A percentile compares a stretch with the other conserved stretches of the same genome.
These are phyloP conservation scores for Zea mays DNA, from an alignment of 176 grass and related monocot genomes.

Conservation along the genomic window DNA sequence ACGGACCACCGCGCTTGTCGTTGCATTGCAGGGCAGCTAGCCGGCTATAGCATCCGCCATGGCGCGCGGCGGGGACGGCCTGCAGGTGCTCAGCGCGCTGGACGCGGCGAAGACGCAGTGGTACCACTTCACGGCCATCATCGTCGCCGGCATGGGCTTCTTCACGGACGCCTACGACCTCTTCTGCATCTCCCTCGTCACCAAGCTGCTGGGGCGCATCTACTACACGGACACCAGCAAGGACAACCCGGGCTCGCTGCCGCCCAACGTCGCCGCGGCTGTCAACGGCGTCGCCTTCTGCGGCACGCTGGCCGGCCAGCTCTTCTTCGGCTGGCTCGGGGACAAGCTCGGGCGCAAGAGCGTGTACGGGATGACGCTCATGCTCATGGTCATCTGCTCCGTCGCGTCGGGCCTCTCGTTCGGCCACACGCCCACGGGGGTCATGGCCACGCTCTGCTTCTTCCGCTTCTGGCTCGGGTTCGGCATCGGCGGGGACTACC, in stretches of 20 bases:
- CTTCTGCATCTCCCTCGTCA: conserved; percentile 76
- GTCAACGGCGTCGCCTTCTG: conserved; percentile 70
- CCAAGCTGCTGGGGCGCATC: conserved; percentile 68
- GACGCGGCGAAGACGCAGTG: conserved; percentile 78
- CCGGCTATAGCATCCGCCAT: background rate
- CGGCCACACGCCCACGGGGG: conserved; percentile 28
- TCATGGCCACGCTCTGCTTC: conserved; percentile 68
- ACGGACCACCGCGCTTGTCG: background rate
- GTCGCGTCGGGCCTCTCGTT: conserved; percentile 65
- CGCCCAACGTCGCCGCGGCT: conserved; percentile 48
- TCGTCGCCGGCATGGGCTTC: conserved; percentile 94
- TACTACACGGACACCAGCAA: conserved; percentile 56
- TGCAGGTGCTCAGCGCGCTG: conserved; percentile 58
- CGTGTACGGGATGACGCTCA: conserved; percentile 64
- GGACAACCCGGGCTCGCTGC: conserved; percentile 41
- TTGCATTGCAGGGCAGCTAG: no score
- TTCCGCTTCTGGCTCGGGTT: conserved; percentile 94
- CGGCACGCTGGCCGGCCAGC: conserved; percentile 57
- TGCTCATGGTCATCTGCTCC: conserved; percentile 69
- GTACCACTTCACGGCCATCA: conserved; percentile 82
- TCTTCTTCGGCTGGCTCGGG: conserved; percentile 82
- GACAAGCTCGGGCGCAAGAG: conserved; percentile 70
- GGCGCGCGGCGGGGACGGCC: conserved; percentile 27
- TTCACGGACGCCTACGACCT: conserved; percentile 94
- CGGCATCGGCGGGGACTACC: conserved; percentile 90